A percentile compares a stretch with the other conserved stretches of the same genome.
These are phyloP conservation scores for Metarhizium rileyi DNA, from an alignment of 2,329 filamentous ascomycete species.

Conservation along the genomic window DNA sequence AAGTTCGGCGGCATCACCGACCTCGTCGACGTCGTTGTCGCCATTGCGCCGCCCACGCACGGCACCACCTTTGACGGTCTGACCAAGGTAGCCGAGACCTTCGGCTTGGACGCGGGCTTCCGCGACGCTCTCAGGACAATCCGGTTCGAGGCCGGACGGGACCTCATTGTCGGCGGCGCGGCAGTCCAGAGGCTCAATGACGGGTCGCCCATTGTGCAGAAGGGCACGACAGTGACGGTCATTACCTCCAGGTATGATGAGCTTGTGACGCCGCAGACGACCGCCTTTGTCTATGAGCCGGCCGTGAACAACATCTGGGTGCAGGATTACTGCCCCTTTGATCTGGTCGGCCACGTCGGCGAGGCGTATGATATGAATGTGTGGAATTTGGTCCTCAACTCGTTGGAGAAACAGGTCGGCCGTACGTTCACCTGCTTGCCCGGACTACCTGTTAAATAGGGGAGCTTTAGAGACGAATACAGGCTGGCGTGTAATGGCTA, in stretches of 20 bases:
- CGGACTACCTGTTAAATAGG: slow-evolving; percentile 7
- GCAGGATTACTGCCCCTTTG: slow-evolving; percentile 10
- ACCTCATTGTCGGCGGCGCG: slow-evolving; percentile 5
- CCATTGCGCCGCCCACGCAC: slow-evolving; percentile 13
- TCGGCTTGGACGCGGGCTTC: not conserved
- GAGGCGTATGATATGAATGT: slow-evolving; percentile 9
- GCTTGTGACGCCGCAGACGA: slow-evolving; percentile 8
- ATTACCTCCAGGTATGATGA: slow-evolving; percentile 8
- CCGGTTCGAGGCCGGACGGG: slow-evolving; percentile 10
- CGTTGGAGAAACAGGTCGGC: slow-evolving; percentile 8
- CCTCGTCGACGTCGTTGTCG: slow-evolving; percentile 11
- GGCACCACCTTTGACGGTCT: slow-evolving; percentile 13
- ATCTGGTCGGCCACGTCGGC: slow-evolving; percentile 9
- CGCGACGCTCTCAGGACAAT: slow-evolving; percentile 1
- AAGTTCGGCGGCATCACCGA: slow-evolving; percentile 9
- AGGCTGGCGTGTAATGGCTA: not conserved
- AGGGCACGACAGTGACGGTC: slow-evolving; percentile 8
- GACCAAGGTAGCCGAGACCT: slow-evolving; percentile 6
- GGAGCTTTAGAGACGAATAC: not conserved
- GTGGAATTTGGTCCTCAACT: slow-evolving; percentile 11
- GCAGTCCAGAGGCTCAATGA: slow-evolving; percentile 8
- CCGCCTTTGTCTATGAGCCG: slow-evolving; percentile 10
- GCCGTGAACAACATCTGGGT: slow-evolving; percentile 11
- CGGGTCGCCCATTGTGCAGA: slow-evolving; percentile 10
- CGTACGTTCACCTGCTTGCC: slow-evolving; percentile 5